Evolutionary conservation across 106 monocot species (phyloP).

Genomic region (Acorus gramineus): DNA sequence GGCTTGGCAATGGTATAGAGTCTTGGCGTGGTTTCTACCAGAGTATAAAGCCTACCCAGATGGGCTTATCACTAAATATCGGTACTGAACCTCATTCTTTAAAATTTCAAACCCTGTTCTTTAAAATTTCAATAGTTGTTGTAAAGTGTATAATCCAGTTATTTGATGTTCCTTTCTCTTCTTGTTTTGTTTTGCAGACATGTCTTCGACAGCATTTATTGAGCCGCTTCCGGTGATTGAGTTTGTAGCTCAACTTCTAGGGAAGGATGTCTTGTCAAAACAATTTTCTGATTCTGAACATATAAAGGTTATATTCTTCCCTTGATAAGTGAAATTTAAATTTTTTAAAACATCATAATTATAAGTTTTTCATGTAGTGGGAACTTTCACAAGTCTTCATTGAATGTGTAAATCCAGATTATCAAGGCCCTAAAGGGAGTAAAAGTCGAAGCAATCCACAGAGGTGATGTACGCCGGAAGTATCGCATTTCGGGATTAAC

Average conservation of each 20-base stretch:
- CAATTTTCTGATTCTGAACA: slow-evolving; percentile 34
- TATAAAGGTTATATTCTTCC: slow-evolving; percentile 22
- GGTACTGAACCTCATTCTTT: too few species aligned
- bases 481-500: slow-evolving; percentile 44
- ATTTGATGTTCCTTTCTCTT: not conserved
- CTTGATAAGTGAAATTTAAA: not conserved
- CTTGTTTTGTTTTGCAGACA: slow-evolving; percentile 13
- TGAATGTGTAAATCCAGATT: slow-evolving; percentile 9
- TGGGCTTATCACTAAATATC: slow-evolving; percentile 53
- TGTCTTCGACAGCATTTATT: slow-evolving; percentile 37
- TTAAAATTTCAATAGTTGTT: not conserved
- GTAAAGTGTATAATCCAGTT: not conserved
- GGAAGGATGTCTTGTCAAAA: slow-evolving; percentile 16
- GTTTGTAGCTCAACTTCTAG: slow-evolving; percentile 33
- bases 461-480: slow-evolving; percentile 28
- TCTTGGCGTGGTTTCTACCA: slow-evolving; percentile 56
- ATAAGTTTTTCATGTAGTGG: too few species aligned
- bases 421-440: slow-evolving; percentile 41
- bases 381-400: too few species aligned
- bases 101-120: not conserved
- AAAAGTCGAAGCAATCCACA: slow-evolving; percentile 38
- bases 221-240: slow-evolving; percentile 37
- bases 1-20: slow-evolving; percentile 29
- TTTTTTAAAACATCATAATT: too few species aligned
- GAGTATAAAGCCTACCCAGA: slow-evolving; percentile 54